Evolutionary conservation across 805 yeast species (phyloP).

Genomic region (Saccharomycopsis malanga): DNA sequence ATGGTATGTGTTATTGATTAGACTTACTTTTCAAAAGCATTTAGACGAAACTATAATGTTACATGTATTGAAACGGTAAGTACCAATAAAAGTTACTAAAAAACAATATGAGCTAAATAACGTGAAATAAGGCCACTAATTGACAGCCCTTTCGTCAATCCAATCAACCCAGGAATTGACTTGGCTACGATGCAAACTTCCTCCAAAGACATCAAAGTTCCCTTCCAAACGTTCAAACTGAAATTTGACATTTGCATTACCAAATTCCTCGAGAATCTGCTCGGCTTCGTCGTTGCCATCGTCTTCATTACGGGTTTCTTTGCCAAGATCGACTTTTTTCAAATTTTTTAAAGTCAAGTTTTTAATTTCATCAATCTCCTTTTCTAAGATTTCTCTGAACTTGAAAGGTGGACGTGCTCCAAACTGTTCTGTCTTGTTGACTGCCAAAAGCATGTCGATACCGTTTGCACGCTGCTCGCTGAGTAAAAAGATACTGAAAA

Average conservation of each 20-base stretch:
- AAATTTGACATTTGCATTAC: conserved; percentile 39
- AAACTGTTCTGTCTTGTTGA: conserved; percentile 82
- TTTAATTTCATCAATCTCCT: conserved; percentile 38
- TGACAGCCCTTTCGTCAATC: conserved; percentile 70
- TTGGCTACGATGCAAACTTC: conserved; percentile 58
- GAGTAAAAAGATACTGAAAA: conserved; percentile 50
- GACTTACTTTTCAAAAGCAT: too few species aligned
- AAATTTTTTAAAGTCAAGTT: conserved; percentile 27
- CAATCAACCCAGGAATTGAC: conserved; percentile 63
- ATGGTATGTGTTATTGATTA: too few species aligned
- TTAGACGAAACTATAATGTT: too few species aligned
- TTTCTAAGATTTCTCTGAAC: conserved; percentile 52
- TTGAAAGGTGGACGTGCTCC: conserved; percentile 67
- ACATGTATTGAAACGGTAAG: too few species aligned
- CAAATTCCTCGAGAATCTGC: conserved; percentile 38
- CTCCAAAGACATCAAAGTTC: conserved; percentile 60
- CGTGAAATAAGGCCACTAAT: conserved; percentile 26
- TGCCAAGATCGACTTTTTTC: conserved; percentile 28
- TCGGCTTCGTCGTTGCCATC: conserved; percentile 33
- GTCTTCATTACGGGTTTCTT: conserved; percentile 30
- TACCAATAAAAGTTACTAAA: too few species aligned
- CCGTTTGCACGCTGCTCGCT: conserved; percentile 61
- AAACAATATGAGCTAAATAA: too few species aligned
- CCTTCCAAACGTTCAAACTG: conserved; percentile 66
- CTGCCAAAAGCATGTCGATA: conserved; percentile 66